Conservation (phyloP, 2,329 filamentous ascomycete genomes). For the Incumbomyces lentus region DNA sequence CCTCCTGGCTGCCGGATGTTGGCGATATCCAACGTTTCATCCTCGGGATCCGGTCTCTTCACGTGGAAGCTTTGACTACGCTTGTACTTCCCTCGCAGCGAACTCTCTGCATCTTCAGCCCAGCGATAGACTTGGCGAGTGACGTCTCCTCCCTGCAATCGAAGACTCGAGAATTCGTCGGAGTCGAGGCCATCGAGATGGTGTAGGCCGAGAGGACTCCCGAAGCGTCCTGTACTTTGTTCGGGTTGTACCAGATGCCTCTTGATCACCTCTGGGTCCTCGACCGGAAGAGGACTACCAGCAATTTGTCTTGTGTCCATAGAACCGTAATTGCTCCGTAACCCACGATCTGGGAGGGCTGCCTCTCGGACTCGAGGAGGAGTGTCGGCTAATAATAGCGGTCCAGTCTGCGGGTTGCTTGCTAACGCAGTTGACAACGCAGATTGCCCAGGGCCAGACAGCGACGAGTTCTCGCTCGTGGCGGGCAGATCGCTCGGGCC, state of each 20-base stretch:
- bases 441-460: slow-evolving; percentile 70
- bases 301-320: slow-evolving; percentile 59
- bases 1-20: slow-evolving; percentile 89
- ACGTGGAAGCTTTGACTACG: slow-evolving; percentile 83
- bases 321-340: slow-evolving; percentile 71
- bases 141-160: slow-evolving; percentile 86
- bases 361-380: slow-evolving; percentile 34
- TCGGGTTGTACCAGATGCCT: slow-evolving; percentile 74
- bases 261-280: slow-evolving; percentile 85
- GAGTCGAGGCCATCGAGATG: slow-evolving; percentile 37
- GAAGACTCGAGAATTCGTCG: slow-evolving; percentile 87
- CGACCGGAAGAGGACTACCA: slow-evolving; percentile 49
- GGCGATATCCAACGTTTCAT: slow-evolving; percentile 72
- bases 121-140: slow-evolving; percentile 93
- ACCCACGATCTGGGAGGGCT: slow-evolving; percentile 37
- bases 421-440: slow-evolving; percentile 81
- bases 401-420: slow-evolving; percentile 46
- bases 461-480: slow-evolving; percentile 39
- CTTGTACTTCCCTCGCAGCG: slow-evolving; percentile 46
- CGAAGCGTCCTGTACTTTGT: slow-evolving; percentile 29
- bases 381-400: slow-evolving; percentile 25
- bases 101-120: slow-evolving; percentile 76
- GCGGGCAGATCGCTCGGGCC: slow-evolving; percentile 18
- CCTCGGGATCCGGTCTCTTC: slow-evolving; percentile 65
- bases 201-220: slow-evolving; percentile 27